Base-by-base conservation (phyloP, 495 filamentous ascomycete genomes). In the Talaromyces nanjingensis region DNA sequence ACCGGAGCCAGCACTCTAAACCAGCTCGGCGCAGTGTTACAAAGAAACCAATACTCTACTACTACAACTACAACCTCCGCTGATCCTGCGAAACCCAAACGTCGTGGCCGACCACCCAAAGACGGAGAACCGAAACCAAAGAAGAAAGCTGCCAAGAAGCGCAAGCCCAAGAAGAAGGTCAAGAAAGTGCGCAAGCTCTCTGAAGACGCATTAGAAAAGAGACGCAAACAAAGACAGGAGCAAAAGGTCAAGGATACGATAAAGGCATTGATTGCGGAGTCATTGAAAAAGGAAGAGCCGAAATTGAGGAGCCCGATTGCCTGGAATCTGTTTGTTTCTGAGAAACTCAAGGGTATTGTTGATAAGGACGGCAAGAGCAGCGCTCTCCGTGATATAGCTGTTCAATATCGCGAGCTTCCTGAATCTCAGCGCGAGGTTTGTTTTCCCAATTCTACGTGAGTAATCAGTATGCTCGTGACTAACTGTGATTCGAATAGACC, bases 341-440 rank as follows among this genome's bases (percentile, higher is more conserved):
- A 70, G 7, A 67, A 68, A 54, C 33, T 72, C 4, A 37, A 39
- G 53, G 65, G 70, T 42, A 37, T 37, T 37, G 56, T 57, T 5
- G 33, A 60, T 20, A 54, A 54, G 9, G 24, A 31, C 2, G 55
- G 18, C 3, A 16, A 1, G 8, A n/a, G 6, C 11, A 64, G 72
- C 3, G 45, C 61, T 7, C 69, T 75, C 47, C 64, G 67, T 34
- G 65, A 53, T 24, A 69, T 69, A 0, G 47, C 60, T 5, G 64
- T 53, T 6, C 57, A 69, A 34, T 72, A 69, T 31, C 73, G 69
- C 64, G 24, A 65, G 2, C 47, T 78, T 9, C 66, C 59, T 34
- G 49, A 66, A 12, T 67, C 72, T 22, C 67, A 77, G 59, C 64
- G 66, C 61, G 72, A 83, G 73, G 81, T 83, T 65, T 14, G 72